Conservation (phyloP, 768 basidiomycete species). For the Termitomyces eurrhizus region DNA sequence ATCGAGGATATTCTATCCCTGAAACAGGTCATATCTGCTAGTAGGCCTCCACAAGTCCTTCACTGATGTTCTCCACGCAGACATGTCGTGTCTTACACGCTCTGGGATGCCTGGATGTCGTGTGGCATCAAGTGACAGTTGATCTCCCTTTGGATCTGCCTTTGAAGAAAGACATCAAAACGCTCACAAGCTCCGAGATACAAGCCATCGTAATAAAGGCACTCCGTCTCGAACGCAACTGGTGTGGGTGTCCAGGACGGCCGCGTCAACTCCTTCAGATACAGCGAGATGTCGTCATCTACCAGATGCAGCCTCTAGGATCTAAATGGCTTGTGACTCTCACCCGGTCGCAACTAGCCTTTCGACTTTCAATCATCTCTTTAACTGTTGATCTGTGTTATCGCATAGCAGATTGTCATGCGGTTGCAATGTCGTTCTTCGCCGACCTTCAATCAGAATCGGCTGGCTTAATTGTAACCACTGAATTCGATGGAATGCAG, state of each 20-base stretch:
- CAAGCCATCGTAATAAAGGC: slow-evolving; percentile 39
- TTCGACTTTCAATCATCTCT: slow-evolving; percentile 43
- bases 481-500: slow-evolving; percentile 10
- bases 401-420: slow-evolving; percentile 25
- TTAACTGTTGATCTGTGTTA: slow-evolving; percentile 24
- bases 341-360: slow-evolving; percentile 24
- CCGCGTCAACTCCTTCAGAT: slow-evolving; percentile 36
- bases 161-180: slow-evolving; percentile 22
- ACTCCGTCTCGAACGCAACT: slow-evolving; percentile 47
- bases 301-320: slow-evolving; percentile 46
- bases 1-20: slow-evolving; percentile 42
- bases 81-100: slow-evolving; percentile 58
- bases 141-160: slow-evolving; percentile 47
- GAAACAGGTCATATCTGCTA: slow-evolving; percentile 36
- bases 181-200: slow-evolving; percentile 36
- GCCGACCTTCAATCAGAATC: slow-evolving; percentile 24
- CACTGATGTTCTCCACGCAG: slow-evolving; percentile 35
- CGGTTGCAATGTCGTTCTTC: slow-evolving; percentile 28
- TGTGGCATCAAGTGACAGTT: slow-evolving; percentile 49
- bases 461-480: slow-evolving; percentile 9
- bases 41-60: background rate
- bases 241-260: slow-evolving; percentile 33
- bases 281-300: slow-evolving; percentile 33
- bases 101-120: slow-evolving; percentile 46
- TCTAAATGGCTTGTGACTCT: slow-evolving; percentile 46